phyloP scores from a whole-genome alignment of 2,329 filamentous ascomycete genomes.

The Beauveria rudraprayagi region DNA sequence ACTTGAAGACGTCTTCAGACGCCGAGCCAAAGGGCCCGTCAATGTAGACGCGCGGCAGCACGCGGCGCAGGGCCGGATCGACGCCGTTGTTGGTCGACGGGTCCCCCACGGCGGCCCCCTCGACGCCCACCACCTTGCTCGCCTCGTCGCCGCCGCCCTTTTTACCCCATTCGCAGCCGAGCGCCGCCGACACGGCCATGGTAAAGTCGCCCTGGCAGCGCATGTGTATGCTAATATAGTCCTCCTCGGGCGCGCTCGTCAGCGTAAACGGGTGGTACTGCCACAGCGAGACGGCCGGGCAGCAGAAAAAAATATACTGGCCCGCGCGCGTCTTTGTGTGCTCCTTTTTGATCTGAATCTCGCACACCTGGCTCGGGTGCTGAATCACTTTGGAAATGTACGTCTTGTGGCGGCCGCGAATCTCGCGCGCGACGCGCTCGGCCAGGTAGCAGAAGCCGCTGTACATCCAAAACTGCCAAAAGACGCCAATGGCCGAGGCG shows the following conservation, averaged over 20 bases:
- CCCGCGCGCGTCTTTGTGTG: conserved; percentile 73
- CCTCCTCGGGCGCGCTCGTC: conserved; percentile 80
- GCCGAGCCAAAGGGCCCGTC: conserved; percentile 81
- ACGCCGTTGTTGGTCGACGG: conserved; percentile 43
- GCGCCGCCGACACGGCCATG: conserved; percentile 55
- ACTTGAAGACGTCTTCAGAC: conserved; percentile 85
- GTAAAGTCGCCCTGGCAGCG: conserved; percentile 80
- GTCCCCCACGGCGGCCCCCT: conserved; percentile 23
- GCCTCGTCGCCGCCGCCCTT: conserved; percentile 30
- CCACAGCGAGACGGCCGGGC: conserved; percentile 77
- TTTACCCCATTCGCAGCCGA: conserved; percentile 67
- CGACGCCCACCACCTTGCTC: conserved; percentile 62
- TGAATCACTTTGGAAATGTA: conserved; percentile 85
- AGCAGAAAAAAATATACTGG: conserved; percentile 85
- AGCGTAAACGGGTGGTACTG: conserved; percentile 85
- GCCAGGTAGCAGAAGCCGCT: conserved; percentile 71
- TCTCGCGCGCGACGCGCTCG: conserved; percentile 71
- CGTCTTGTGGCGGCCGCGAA: conserved; percentile 74
- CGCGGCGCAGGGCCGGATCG: conserved; percentile 62
- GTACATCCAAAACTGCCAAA: conserved; percentile 88
- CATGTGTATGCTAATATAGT: conserved; percentile 83
- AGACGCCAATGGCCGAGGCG: conserved; percentile 61
- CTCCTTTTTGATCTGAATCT: conserved; percentile 90
- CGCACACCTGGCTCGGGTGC: conserved; percentile 80
- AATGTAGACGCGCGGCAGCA: conserved; percentile 72